Evolutionary conservation across 2,329 filamentous ascomycete genomes (phyloP).

Genomic region (Lachnellula arida): DNA sequence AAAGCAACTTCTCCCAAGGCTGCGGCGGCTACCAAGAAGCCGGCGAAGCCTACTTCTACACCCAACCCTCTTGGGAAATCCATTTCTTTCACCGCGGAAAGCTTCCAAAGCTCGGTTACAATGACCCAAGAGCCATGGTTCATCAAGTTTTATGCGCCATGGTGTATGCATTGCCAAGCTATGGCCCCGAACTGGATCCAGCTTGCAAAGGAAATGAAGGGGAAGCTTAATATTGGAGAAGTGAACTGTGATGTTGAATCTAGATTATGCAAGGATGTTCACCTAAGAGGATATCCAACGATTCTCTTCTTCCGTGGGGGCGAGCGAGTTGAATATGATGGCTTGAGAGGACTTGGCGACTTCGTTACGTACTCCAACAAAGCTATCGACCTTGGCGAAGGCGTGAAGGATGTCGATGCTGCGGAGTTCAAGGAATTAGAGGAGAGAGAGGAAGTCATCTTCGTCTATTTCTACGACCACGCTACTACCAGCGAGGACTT

Average conservation of each 20-base stretch:
- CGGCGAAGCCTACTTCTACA: constrained; percentile 47
- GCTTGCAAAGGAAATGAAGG: constrained; percentile 86
- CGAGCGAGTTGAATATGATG: constrained; percentile 89
- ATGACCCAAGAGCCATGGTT: constrained; percentile 92
- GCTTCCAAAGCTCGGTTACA: constrained; percentile 80
- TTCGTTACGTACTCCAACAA: constrained; percentile 83
- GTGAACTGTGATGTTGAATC: constrained; percentile 89
- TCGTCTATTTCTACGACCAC: constrained; percentile 96
- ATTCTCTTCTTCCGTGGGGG: constrained; percentile 89
- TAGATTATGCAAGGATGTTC: constrained; percentile 87
- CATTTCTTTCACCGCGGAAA: constrained; percentile 72
- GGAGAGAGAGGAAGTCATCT: constrained; percentile 90
- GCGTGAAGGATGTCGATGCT: constrained; percentile 76
- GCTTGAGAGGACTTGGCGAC: constrained; percentile 87
- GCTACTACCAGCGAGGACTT: constrained; percentile 94
- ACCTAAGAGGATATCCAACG: constrained; percentile 76
- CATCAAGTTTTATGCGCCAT: constrained; percentile 97
- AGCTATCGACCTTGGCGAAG: constrained; percentile 70
- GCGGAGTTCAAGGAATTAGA: constrained; percentile 76
- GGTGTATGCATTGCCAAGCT: constrained; percentile 93
- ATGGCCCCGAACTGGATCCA: constrained; percentile 87
- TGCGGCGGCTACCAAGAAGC: constrained; percentile 37
- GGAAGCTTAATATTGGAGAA: constrained; percentile 85
- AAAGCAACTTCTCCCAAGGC: constrained; percentile 19
- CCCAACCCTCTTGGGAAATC: constrained; percentile 76